These are phyloP conservation scores for Medicago ruthenica DNA, from an alignment of 306 rosid species.

Conservation along the genomic window DNA sequence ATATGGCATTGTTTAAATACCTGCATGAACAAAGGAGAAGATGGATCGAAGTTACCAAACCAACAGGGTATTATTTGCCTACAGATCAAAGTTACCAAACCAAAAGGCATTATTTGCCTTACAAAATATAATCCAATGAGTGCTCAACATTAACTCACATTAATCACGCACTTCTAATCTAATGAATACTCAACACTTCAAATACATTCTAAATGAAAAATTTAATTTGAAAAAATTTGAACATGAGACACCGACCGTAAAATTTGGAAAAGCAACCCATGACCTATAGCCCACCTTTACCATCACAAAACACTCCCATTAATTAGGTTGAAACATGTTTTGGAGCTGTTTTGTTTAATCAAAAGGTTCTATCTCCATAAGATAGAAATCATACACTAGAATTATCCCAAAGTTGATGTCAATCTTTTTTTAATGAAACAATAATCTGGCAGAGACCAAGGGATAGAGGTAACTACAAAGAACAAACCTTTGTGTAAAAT, in stretches of 20 bases:
- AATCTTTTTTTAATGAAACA: conserved; percentile 22
- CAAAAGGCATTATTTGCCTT: neutral
- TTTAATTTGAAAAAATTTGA: neutral
- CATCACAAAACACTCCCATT: conserved; percentile 21
- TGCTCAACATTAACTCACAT: neutral
- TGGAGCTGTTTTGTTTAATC: conserved; percentile 21
- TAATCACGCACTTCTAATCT: neutral
- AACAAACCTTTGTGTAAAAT: conserved; percentile 85
- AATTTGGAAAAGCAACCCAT: conserved; percentile 14
- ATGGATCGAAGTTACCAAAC: conserved; percentile 19
- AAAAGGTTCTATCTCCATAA: conserved; percentile 19
- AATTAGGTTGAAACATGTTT: conserved; percentile 8
- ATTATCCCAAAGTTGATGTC: conserved; percentile 23
- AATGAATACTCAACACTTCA: neutral
- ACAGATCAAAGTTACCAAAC: conserved; percentile 23
- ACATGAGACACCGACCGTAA: conserved; percentile 17
- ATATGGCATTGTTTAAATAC: conserved; percentile 70
- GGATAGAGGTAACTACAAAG: conserved; percentile 20
- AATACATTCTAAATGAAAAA: conserved; percentile 9
- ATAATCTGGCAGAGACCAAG: neutral
- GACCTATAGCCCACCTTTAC: conserved; percentile 3
- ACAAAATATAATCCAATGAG: neutral
- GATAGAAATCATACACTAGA: conserved; percentile 25
- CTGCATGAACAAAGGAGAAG: conserved; percentile 45
- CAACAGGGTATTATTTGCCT: neutral